Evolutionary conservation across 2,329 filamentous ascomycete genomes (phyloP), one percentile per base, ranked within the genome.

Genomic region (Trichoderma citrinoviride): DNA sequence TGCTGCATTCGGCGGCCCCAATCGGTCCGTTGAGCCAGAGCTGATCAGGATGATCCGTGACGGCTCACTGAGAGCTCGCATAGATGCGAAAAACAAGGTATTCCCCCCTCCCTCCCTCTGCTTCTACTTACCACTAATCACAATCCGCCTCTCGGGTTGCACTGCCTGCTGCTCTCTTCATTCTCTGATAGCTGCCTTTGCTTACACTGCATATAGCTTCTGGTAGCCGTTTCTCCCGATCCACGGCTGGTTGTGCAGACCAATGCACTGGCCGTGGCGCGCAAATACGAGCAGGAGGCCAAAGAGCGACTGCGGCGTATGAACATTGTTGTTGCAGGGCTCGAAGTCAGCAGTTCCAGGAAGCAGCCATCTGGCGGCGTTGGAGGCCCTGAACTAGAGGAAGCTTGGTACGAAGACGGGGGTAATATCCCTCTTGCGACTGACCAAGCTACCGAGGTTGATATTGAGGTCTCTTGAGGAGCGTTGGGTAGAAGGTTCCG

Each of bases 71-170:
- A 83, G 93, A 69, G 93, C 92, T 7, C 85, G 92, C 29, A 89
- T 99, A 66, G 93, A 99, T 74, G 85, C 91, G 0, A 92, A 96
- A 66, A 90, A 95, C 70, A 85, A 87, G 74, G 87, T 89, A 78
- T n/a, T 7, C 14, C 25, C 25, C 7, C 8, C 7, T n/a, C 23
- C 25, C 15, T 29, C 25, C 15, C 25, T 29, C 33, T 37, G 33
- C 33, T 37, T 33, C 2, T 10, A 33, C 10, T 2, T 10, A 10
- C 0, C 29, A 33, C 7, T 8, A 33, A 8, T 33, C 29, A n/a
- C n/a, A n/a, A n/a, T n/a, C n/a, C n/a, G n/a, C n/a, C n/a, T n/a
- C n/a, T n/a, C n/a, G n/a, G n/a, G n/a, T n/a, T 33, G 29, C 29
- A 7, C 33, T 12, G 14, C 7, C 25, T 49, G 3, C 1, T 12